Evolutionary conservation across 495 filamentous ascomycete genomes (phyloP).

Genomic region (Tuber brumale): DNA sequence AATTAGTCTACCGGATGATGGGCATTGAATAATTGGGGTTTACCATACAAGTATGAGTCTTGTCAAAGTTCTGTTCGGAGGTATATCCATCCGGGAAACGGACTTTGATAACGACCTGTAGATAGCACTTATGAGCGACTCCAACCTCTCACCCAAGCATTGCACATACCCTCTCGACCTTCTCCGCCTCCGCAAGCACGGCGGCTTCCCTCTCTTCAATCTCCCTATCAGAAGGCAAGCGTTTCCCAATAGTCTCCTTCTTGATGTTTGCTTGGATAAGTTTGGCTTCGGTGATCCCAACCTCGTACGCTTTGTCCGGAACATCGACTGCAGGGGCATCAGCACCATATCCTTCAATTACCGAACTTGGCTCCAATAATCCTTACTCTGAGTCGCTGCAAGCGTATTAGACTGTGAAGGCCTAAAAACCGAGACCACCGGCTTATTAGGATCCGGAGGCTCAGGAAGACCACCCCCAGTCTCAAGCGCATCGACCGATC

Average conservation of each 20-base stretch:
- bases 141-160: background rate
- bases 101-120: slow-evolving; percentile 62
- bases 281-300: slow-evolving; percentile 78
- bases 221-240: slow-evolving; percentile 63
- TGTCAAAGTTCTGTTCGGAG: slow-evolving; percentile 34
- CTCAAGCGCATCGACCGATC: background rate
- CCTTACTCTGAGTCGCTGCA: slow-evolving; percentile 53
- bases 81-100: slow-evolving; percentile 73
- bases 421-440: slow-evolving; percentile 64
- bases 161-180: slow-evolving; percentile 51
- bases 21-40: slow-evolving; percentile 46
- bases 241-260: slow-evolving; percentile 57
- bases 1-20: slow-evolving; percentile 45
- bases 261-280: slow-evolving; percentile 68
- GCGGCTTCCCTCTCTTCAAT: slow-evolving; percentile 53
- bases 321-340: slow-evolving; percentile 45
- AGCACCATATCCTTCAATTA: slow-evolving; percentile 30
- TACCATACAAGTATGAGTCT: slow-evolving; percentile 25
- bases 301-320: slow-evolving; percentile 68
- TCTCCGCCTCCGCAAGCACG: slow-evolving; percentile 56
- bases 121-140: slow-evolving; percentile 9
- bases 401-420: slow-evolving; percentile 67
- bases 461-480: background rate
- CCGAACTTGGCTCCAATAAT: background rate
- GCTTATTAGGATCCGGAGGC: slow-evolving; percentile 42